phyloP scores from a whole-genome alignment of 2,329 filamentous ascomycete genomes.

The Colletotrichum sp. region DNA sequence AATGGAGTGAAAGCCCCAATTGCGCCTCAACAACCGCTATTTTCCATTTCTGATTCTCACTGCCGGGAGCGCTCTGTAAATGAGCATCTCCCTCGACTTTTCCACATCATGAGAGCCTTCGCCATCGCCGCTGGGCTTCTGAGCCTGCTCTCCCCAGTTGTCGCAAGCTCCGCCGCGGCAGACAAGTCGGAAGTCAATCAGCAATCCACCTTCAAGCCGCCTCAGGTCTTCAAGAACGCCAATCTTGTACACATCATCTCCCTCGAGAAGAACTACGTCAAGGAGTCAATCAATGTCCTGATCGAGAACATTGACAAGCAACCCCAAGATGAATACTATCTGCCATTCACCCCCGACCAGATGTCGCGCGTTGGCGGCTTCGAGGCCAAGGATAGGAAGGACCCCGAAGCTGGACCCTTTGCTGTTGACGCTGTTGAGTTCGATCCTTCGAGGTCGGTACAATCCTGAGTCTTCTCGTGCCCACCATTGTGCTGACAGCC shows the following conservation, averaged over 20 bases:
- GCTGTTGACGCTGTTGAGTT: conserved; percentile 71
- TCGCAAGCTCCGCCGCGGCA: conserved; percentile 42
- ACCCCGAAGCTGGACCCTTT: conserved; percentile 71
- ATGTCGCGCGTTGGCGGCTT: conserved; percentile 82
- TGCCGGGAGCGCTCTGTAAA: conserved; percentile 28
- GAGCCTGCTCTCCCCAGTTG: conserved; percentile 58
- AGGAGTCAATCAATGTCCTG: conserved; percentile 92
- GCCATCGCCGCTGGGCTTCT: conserved; percentile 62
- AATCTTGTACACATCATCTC: conserved; percentile 92
- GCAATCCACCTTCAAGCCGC: conserved; percentile 77
- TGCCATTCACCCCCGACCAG: conserved; percentile 81
- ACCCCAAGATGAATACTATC: conserved; percentile 87
- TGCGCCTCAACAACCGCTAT: conserved; percentile 15
- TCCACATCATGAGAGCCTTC: conserved; percentile 50
- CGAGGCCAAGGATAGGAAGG: conserved; percentile 93
- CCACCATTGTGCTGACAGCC: neutral
- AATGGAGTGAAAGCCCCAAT: conserved; percentile 25
- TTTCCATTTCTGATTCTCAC: conserved; percentile 15
- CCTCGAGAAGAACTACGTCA: conserved; percentile 88
- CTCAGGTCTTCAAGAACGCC: conserved; percentile 90
- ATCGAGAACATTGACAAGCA: conserved; percentile 84
- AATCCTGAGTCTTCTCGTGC: neutral
- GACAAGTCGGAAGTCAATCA: conserved; percentile 58
- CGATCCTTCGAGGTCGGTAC: conserved; percentile 60
- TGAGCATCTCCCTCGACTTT: conserved; percentile 27